Evolutionary conservation across 2,329 filamentous ascomycete species (phyloP).

Genomic region (Talaromyces sp.): DNA sequence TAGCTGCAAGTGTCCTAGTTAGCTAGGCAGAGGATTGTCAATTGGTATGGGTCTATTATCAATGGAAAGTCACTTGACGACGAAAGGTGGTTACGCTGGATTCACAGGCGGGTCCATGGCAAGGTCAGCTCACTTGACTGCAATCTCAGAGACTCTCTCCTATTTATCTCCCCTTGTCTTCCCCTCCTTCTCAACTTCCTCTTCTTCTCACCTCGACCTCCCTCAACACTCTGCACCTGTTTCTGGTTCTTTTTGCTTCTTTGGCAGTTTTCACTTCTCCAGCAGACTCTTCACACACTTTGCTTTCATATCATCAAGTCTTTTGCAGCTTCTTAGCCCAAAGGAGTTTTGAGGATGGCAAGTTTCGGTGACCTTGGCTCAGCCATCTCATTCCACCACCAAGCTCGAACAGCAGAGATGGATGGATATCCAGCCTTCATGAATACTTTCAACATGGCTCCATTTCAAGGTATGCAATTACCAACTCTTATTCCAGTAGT

Average conservation of each 20-base stretch:
- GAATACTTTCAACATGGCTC: neutral
- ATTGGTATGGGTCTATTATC: neutral
- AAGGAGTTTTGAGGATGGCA: neutral
- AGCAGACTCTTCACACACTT: neutral
- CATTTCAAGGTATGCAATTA: slow-evolving; percentile 2
- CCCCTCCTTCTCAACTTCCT: neutral
- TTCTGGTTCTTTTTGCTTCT: neutral
- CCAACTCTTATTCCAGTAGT: neutral
- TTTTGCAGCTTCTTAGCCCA: neutral
- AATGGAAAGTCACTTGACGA: neutral
- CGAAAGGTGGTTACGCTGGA: neutral
- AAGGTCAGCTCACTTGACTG: neutral
- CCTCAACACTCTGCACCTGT: neutral
- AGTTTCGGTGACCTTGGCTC: neutral
- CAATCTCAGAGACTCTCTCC: neutral
- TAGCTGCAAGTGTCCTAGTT: neutral
- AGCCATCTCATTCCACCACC: neutral
- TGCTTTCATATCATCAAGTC: neutral
- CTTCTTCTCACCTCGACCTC: neutral
- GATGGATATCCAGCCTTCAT: neutral
- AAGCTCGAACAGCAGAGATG: neutral
- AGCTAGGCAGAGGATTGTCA: neutral
- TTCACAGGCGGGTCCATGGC: neutral
- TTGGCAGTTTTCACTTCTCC: neutral
- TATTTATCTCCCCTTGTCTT: neutral